Percentiles rank a stretch among this genome's conserved stretches.
These are phyloP conservation scores for Neonectria punicea DNA, from an alignment of 2,329 filamentous ascomycete species.

Conservation along the genomic window DNA sequence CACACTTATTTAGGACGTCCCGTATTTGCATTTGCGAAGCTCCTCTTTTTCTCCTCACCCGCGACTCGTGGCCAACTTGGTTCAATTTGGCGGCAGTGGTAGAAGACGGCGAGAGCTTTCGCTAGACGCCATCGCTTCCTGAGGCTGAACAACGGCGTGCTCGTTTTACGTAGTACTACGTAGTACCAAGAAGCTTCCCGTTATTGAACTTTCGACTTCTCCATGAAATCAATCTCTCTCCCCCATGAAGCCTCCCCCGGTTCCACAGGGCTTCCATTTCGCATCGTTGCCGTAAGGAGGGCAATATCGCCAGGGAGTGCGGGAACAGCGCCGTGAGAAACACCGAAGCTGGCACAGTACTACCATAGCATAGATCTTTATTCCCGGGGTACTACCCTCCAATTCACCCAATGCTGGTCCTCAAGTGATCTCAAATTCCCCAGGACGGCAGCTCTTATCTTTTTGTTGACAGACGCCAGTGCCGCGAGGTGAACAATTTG, in stretches of 20 bases:
- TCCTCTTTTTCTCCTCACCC: neutral
- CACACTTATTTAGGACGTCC: neutral
- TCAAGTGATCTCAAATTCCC: neutral
- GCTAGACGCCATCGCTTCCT: conserved; percentile 2
- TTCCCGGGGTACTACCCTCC: neutral
- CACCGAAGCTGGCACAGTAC: neutral
- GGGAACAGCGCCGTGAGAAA: neutral
- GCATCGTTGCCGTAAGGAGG: neutral
- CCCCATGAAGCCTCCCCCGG: neutral
- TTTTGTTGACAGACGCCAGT: conserved; percentile 5
- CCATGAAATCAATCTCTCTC: neutral
- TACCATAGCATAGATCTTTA: conserved; percentile 4
- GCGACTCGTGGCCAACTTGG: conserved; percentile 6
- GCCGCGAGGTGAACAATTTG: neutral
- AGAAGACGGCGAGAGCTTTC: conserved; percentile 10
- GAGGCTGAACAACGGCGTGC: conserved; percentile 20
- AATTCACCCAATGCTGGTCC: neutral
- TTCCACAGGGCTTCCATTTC: neutral
- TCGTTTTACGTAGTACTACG: neutral
- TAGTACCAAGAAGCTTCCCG: conserved; percentile 1
- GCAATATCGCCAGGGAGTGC: neutral
- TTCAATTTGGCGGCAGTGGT: neutral
- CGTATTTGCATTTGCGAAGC: neutral
- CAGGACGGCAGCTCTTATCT: neutral
- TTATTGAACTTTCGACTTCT: neutral